These are phyloP conservation scores for Andrographis paniculata DNA, from an alignment of 305 asterid species.

Conservation along the genomic window DNA sequence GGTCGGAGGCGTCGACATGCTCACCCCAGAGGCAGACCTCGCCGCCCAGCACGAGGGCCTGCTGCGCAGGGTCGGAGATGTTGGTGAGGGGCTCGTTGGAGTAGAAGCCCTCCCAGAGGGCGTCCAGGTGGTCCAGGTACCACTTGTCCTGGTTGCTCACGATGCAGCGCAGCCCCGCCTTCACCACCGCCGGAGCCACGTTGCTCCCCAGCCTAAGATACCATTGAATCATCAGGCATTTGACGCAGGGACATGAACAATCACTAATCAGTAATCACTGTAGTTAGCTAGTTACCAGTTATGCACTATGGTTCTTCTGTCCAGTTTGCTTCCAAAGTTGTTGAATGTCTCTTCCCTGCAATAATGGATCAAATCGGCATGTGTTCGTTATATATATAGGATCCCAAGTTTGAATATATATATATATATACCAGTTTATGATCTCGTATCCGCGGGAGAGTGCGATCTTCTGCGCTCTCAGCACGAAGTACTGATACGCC, in stretches of 20 bases:
- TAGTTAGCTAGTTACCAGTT: constrained; percentile 48
- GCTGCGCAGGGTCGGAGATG: constrained; percentile 60
- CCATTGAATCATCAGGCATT: background rate
- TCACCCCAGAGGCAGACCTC: constrained; percentile 97
- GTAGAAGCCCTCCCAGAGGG: constrained; percentile 76
- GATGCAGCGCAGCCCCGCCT: constrained; percentile 84
- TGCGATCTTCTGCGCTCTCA: constrained; percentile 82
- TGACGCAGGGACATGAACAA: background rate
- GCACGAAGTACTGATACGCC: constrained; percentile 75
- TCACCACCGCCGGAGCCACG: constrained; percentile 62
- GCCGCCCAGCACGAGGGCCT: constrained; percentile 72
- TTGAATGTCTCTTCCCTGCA: constrained; percentile 95
- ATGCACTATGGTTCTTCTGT: constrained; percentile 70
- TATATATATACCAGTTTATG: constrained; percentile 67
- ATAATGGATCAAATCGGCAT: too few species aligned
- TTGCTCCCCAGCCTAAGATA: constrained; percentile 73
- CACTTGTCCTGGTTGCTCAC: constrained; percentile 96
- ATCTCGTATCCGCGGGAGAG: constrained; percentile 83
- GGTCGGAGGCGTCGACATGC: constrained; percentile 66
- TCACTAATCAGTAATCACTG: background rate
- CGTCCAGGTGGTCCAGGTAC: constrained; percentile 85
- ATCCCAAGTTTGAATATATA: background rate
- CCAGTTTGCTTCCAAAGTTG: constrained; percentile 67
- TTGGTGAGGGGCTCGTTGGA: constrained; percentile 80
- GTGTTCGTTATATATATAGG: too few species aligned